Conservation (phyloP, 108 stramenopile genomes). For the Skeletonema marinoi region DNA sequence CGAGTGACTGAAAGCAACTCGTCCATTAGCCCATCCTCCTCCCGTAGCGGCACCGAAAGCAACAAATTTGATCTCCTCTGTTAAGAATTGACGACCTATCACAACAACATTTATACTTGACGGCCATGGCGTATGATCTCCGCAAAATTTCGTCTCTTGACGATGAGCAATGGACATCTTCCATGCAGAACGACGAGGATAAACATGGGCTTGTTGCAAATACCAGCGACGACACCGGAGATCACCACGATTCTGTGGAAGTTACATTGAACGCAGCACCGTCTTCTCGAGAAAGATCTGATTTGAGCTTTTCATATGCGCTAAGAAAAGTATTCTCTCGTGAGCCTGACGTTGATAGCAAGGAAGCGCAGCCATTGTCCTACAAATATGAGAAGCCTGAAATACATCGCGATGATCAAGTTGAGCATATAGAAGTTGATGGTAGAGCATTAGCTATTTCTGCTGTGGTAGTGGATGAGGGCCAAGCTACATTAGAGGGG, state of each 20-base stretch:
- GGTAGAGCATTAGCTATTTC: neutral
- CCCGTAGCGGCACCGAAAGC: too few relatives aligned
- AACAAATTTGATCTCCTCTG: too few relatives aligned
- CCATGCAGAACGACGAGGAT: neutral
- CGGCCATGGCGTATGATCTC: neutral
- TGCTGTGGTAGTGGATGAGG: neutral
- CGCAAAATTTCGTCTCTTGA: neutral
- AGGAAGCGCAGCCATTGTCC: neutral
- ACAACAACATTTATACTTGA: too few relatives aligned
- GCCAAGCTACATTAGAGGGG: neutral
- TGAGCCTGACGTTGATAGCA: neutral
- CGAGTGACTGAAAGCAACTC: too few relatives aligned
- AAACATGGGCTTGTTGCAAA: neutral
- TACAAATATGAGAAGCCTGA: neutral
- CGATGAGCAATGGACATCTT: neutral
- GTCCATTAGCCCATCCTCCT: too few relatives aligned
- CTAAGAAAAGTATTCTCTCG: neutral
- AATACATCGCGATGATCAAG: neutral
- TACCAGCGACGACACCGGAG: neutral
- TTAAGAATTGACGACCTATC: too few relatives aligned
- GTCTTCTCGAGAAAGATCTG: neutral
- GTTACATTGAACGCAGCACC: neutral
- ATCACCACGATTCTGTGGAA: neutral
- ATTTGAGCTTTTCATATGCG: neutral
- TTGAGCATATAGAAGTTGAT: neutral